Evolutionary conservation across 2,329 filamentous ascomycete genomes (phyloP), one percentile per base, ranked within the genome.

Genomic region (Phaeomoniella chlamydospora): DNA sequence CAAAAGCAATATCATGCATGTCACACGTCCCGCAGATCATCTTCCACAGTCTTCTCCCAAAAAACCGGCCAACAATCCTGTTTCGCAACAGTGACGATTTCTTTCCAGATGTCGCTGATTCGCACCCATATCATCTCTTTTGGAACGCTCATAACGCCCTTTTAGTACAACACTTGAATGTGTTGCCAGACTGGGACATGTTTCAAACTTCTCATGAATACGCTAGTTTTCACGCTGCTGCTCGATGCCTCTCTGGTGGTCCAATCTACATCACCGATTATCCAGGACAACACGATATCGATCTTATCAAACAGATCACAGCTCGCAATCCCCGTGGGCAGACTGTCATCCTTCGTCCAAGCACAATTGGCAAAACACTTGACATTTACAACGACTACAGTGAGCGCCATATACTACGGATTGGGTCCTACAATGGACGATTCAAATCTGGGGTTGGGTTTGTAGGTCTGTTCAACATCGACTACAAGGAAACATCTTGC

Each of bases 121-220:
- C 80, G 4, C 90, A 98, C 42, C 74, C 87, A 0, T 98, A 90
- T 88, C 90, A 98, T 55, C 71, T 96, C 22, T 98, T 92, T 66
- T 75, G 80, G 43, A 98, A 96, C 51, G 88, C 88, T 0, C 82
- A 94, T 57, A 94, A 93, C 53, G 69, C 74, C 18, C 65, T 96
- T 1, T 64, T 96, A 11, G 87, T 80, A 2, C 77, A 84, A 43
- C 79, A 90, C 49, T 65, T 96, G 18, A 94, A 94, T 46, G 73
- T 85, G 1, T 59, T 96, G 1, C 88, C 90, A 0, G 87, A 94
- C 55, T 80, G 76, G 76, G 76, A 80, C 49, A 80, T 80, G 76
- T 80, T 80, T 49, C 76, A 80, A 48, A 79, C 76, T 1, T 65
- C 61, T 14, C 74, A 79, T 44, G 59, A 67, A 2, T 93, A 83